Percentiles rank a stretch among this genome's conserved stretches.
phyloP scores from a whole-genome alignment of 352 stramenopile species.

The Pythium inflatum region DNA sequence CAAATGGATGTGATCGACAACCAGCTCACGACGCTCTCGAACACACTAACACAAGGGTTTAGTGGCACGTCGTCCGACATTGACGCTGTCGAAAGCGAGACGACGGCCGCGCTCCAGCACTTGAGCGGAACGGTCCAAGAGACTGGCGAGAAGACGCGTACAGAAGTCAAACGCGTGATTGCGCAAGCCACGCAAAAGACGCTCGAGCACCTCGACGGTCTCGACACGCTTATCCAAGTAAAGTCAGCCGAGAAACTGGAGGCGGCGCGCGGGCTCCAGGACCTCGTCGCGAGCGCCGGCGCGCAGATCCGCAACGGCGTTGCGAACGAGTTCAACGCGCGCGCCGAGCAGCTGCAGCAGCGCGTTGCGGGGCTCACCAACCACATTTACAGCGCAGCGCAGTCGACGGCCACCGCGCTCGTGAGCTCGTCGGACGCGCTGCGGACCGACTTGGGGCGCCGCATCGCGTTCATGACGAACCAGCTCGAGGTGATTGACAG shows the following conservation, averaged over 20 bases:
- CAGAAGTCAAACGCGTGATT: conserved; percentile 2
- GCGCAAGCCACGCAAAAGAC: conserved; percentile 2
- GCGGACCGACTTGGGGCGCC: conserved; percentile 15
- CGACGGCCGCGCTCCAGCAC: neutral
- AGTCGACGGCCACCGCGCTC: neutral
- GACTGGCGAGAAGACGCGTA: conserved; percentile 3
- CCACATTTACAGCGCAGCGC: neutral
- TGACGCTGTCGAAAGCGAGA: conserved; percentile 8
- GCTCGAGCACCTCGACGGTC: conserved; percentile 1
- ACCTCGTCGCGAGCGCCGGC: neutral
- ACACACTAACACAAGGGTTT: conserved; percentile 1
- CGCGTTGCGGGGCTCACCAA: neutral
- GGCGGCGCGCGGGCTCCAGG: neutral
- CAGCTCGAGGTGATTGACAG: conserved; percentile 25
- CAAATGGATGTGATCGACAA: conserved; percentile 10
- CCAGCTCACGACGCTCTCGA: conserved; percentile 9
- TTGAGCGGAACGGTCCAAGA: neutral
- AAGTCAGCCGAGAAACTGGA: conserved; percentile 1
- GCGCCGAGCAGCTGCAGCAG: conserved; percentile 2
- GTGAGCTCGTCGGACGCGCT: conserved; percentile 9
- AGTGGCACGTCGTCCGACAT: conserved; percentile 2
- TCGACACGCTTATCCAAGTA: neutral
- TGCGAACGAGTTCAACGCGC: conserved; percentile 4
- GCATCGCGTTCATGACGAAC: conserved; percentile 14
- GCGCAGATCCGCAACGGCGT: neutral